Base-by-base conservation (phyloP, 2,329 filamentous ascomycete genomes). In the Hortaea sp. region DNA sequence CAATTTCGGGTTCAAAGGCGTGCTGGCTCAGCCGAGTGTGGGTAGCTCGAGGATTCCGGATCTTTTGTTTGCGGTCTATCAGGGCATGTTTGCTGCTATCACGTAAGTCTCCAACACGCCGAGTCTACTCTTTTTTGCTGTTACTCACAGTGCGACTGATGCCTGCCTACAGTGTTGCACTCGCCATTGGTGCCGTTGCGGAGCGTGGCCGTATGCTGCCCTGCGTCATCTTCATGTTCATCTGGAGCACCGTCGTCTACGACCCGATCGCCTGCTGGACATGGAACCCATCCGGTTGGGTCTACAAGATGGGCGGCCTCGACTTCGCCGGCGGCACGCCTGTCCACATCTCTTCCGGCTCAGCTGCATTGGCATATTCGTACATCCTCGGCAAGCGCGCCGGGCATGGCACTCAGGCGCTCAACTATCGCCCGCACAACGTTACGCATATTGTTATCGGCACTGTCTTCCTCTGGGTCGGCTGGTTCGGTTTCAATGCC, bases 211-310 rank as follows among this genome's bases (percentile, higher is more conserved):
- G 88, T 50, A 89, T 94, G 81, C 78, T 92, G 5, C 88, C 88
- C 9, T 88, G 84, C 63, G 79, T 94, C 55, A 74, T 94, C 60
- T 94, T 94, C 74, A 92, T 94, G 82, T 90, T 95, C 61, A 71
- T 94, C 64, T 95, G 88, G 88, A 77, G 84, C 1, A 95, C 88
- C 5, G 63, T 94, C 49, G 84, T 95, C 63, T 95, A 95, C 67
- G 88, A 95, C 58, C 85, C 88, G 1, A 88, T 95, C 62, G 88
- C 88, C 40, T 94, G 88, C 75, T 95, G 88, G 88, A 94, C 86
- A 6, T 95, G 88, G 88, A 94, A 94, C 63, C 67, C 84, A 1
- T 71, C 72, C 30, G 88, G 88, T 20, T 95, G 88, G 88, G 80
- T 82, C 9, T 84, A 77, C 66, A 74, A 78, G 54, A 77, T 94